Conservation (phyloP, 441 rosid genomes). For the Gossypium davidsonii region DNA sequence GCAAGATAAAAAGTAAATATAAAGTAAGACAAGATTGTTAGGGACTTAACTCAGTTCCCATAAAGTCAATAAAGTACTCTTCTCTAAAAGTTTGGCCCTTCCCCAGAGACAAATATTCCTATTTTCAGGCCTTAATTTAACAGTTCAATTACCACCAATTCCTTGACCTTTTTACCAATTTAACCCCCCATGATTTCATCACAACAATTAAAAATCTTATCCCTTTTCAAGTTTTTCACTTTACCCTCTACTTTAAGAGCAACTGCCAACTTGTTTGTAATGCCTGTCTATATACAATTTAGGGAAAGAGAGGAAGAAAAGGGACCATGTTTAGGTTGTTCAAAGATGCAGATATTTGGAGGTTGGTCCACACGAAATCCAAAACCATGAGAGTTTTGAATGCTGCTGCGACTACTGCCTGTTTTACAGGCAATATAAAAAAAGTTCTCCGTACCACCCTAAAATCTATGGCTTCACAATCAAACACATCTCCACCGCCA, state of each 20-base stretch:
- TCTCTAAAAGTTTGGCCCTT: conserved; percentile 22
- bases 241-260: neutral
- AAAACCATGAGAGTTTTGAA: neutral
- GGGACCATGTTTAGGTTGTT: neutral
- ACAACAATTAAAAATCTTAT: neutral
- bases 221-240: neutral
- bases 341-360: neutral
- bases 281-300: neutral
- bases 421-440: neutral
- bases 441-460: neutral
- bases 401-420: neutral
- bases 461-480: neutral
- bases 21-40: conserved; percentile 31
- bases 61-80: conserved; percentile 32
- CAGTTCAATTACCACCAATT: neutral
- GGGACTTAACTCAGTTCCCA: conserved; percentile 14
- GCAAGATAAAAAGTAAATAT: conserved; percentile 9
- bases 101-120: conserved; percentile 32
- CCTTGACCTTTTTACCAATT: neutral
- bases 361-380: neutral
- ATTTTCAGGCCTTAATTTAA: neutral
- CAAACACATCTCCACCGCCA: neutral
- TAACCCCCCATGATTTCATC: neutral
- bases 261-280: neutral
- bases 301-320: neutral